Conservation (phyloP, 768 basidiomycete species). For the Boletus pseudopeckii region DNA sequence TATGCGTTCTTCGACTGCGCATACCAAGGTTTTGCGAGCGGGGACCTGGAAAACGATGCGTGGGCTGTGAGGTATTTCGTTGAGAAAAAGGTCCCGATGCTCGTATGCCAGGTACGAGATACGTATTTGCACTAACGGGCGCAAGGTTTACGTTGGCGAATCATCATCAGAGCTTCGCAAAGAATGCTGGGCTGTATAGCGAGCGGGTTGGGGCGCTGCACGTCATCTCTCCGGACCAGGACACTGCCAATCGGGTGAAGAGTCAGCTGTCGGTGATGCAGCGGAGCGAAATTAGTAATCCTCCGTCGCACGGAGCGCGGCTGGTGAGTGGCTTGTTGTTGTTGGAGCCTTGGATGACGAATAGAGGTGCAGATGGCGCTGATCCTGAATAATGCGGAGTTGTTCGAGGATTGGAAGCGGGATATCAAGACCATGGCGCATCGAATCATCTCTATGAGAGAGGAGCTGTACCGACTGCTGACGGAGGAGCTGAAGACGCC, state of each 20-base stretch:
- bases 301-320: constrained; percentile 87
- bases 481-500: constrained; percentile 77
- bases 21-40: constrained; percentile 96
- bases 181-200: constrained; percentile 93
- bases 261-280: constrained; percentile 91
- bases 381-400: constrained; percentile 69
- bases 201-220: constrained; percentile 96
- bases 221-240: constrained; percentile 60
- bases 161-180: constrained; percentile 80
- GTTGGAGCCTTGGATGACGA: background rate
- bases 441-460: constrained; percentile 84
- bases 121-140: background rate
- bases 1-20: constrained; percentile 95
- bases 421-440: constrained; percentile 84
- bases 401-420: constrained; percentile 86
- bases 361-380: constrained; percentile 54
- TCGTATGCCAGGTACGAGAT: constrained; percentile 77
- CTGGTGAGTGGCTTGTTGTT: constrained; percentile 49
- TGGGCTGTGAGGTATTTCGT: constrained; percentile 90
- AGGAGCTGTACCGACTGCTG: constrained; percentile 69
- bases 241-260: constrained; percentile 68
- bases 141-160: constrained; percentile 8
- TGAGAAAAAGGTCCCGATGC: constrained; percentile 64
- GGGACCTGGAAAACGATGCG: constrained; percentile 87
- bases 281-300: constrained; percentile 93